A percentile compares a stretch with the other conserved stretches of the same genome.
phyloP scores from a whole-genome alignment of 129 eudicot genomes.

The Heracleum sosnowskyi region DNA sequence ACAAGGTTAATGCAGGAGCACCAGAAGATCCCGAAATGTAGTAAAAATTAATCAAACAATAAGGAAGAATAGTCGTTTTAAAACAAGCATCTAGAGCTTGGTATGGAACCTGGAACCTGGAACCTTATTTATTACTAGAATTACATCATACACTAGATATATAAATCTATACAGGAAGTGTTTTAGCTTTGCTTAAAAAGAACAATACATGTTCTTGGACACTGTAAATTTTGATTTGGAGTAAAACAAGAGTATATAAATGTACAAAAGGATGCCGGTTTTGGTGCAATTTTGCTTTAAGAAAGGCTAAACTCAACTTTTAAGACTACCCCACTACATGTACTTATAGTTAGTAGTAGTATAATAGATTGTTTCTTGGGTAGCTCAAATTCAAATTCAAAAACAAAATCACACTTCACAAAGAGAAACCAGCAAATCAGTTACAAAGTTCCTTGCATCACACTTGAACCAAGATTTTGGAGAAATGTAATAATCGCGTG shows the following conservation, averaged over 20 bases:
- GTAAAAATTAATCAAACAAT: background rate
- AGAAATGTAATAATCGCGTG: background rate
- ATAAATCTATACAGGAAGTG: conserved; percentile 7
- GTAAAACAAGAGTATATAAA: conserved; percentile 4
- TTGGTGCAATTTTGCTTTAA: conserved; percentile 7
- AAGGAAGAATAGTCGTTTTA: too few relatives aligned
- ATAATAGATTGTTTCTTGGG: background rate
- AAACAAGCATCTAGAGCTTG: too few relatives aligned
- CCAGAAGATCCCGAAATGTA: conserved; percentile 27
- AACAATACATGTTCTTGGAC: conserved; percentile 27
- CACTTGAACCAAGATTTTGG: background rate
- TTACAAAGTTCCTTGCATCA: background rate
- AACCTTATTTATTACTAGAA: background rate
- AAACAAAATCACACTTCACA: background rate
- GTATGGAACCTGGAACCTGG: too few relatives aligned
- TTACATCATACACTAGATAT: background rate
- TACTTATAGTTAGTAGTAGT: background rate
- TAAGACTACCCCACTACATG: conserved; percentile 8
- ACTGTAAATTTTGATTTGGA: conserved; percentile 16
- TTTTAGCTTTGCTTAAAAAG: conserved; percentile 29
- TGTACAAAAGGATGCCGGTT: conserved; percentile 6
- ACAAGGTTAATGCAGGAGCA: conserved; percentile 9
- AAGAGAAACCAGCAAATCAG: conserved; percentile 3
- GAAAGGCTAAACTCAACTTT: conserved; percentile 18
- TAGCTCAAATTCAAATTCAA: conserved; percentile 9